These are phyloP conservation scores for Podila clonocystis DNA, from an alignment of 192 early-diverging fungal genomes.

Conservation along the genomic window DNA sequence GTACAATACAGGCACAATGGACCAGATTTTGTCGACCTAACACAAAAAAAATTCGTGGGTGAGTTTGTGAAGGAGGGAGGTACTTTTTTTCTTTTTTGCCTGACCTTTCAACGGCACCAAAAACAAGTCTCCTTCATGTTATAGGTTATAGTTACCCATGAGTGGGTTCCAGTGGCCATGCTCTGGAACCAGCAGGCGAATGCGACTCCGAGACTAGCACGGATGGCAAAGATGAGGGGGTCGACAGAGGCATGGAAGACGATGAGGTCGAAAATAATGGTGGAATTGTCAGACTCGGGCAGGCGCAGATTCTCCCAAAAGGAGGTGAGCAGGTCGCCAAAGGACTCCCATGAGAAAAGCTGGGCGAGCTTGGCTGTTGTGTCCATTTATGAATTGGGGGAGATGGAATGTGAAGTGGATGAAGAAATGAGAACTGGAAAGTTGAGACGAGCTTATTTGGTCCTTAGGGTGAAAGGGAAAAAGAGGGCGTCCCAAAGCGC, in stretches of 20 bases:
- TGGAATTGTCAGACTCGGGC: constrained; percentile 27
- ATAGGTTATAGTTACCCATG: constrained; percentile 52
- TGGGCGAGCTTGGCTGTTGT: background rate
- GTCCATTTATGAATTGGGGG: background rate
- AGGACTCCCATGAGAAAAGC: constrained; percentile 27
- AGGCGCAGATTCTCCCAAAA: constrained; percentile 19
- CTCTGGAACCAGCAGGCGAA: constrained; percentile 50
- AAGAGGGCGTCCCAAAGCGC: too few relatives aligned
- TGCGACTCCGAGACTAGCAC: constrained; percentile 19
- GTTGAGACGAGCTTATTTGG: too few relatives aligned
- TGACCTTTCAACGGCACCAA: too few relatives aligned
- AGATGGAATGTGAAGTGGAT: background rate
- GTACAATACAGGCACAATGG: constrained; percentile 73
- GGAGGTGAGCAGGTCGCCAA: constrained; percentile 6
- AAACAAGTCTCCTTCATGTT: background rate
- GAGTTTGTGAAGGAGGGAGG: background rate
- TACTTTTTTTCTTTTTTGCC: too few relatives aligned
- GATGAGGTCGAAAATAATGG: constrained; percentile 25
- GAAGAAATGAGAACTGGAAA: background rate
- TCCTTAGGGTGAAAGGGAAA: too few relatives aligned
- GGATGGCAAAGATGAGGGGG: constrained; percentile 50
- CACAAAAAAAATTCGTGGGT: background rate
- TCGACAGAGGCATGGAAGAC: constrained; percentile 45
- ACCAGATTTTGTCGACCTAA: constrained; percentile 83
- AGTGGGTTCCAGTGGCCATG: constrained; percentile 55